Evolutionary conservation across 257 asterid genomes (phyloP).

Genomic region (Ehretia macrophylla): DNA sequence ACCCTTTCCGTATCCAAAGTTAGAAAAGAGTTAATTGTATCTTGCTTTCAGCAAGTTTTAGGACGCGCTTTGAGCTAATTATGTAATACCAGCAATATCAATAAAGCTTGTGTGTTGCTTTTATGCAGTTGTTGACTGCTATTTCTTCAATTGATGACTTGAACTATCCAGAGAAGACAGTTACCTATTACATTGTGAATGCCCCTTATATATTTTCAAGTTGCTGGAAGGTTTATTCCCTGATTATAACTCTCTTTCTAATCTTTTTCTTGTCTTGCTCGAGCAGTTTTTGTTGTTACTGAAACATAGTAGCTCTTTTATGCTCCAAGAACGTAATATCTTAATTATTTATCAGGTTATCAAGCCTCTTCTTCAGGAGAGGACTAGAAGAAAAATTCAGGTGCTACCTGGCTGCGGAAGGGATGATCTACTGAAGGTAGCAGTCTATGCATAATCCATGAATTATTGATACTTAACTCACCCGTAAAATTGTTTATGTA

Average conservation of each 20-base stretch:
- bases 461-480: no score
- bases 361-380: conserved; percentile 76
- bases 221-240: conserved; percentile 69
- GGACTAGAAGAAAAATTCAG: conserved; percentile 53
- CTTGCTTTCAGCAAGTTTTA: neutral
- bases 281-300: neutral
- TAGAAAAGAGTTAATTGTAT: neutral
- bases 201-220: conserved; percentile 68
- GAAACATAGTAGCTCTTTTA: no score
- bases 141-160: conserved; percentile 70
- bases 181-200: conserved; percentile 68
- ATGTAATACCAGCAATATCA: neutral
- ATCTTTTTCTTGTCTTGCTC: conserved; percentile 3
- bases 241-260: neutral
- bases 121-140: conserved; percentile 54
- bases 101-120: conserved; percentile 9
- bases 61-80: neutral
- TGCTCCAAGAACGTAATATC: neutral
- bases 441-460: neutral
- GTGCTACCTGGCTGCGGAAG: conserved; percentile 69
- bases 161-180: conserved; percentile 71
- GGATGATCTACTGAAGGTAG: conserved; percentile 69
- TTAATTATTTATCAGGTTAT: conserved; percentile 46
- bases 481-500: no score
- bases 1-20: conserved; percentile 1